Conservation (phyloP, 2,329 filamentous ascomycete genomes). For the Penicillium italicum region DNA sequence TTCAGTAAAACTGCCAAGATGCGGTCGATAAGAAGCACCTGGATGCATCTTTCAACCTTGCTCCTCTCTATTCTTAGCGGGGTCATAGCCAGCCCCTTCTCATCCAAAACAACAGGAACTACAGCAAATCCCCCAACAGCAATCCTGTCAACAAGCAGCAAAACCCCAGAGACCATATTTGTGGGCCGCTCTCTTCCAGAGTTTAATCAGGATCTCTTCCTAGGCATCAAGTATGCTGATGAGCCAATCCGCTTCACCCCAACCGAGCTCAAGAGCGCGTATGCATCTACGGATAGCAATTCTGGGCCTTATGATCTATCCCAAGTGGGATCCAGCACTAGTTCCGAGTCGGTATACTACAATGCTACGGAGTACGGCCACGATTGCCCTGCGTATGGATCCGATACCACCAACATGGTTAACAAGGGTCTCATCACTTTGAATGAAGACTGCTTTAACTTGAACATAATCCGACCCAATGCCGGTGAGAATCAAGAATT, state of each 20-base stretch:
- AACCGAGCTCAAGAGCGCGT: conserved; percentile 21
- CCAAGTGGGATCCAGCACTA: neutral
- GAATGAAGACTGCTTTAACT: conserved; percentile 28
- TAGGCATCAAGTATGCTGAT: conserved; percentile 31
- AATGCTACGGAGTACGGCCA: conserved; percentile 31
- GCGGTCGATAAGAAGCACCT: neutral
- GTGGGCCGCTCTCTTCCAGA: conserved; percentile 26
- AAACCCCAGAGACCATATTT: conserved; percentile 20
- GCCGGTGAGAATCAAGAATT: neutral
- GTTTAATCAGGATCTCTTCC: conserved; percentile 29
- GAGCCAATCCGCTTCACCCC: conserved; percentile 28
- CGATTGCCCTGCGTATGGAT: conserved; percentile 33
- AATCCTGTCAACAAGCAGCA: conserved; percentile 7
- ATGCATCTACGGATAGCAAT: conserved; percentile 23
- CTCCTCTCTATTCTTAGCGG: neutral
- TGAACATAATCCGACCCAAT: conserved; percentile 26
- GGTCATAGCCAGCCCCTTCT: neutral
- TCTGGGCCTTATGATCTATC: conserved; percentile 11
- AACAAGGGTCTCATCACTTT: conserved; percentile 18
- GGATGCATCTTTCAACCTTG: neutral
- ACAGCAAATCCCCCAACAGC: conserved; percentile 21
- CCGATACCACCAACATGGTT: conserved; percentile 25
- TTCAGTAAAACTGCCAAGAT: neutral
- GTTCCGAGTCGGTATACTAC: conserved; percentile 15
- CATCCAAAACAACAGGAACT: conserved; percentile 1